Evolutionary conservation across 129 eudicot species (phyloP).

Genomic region (Tagetes patula): DNA sequence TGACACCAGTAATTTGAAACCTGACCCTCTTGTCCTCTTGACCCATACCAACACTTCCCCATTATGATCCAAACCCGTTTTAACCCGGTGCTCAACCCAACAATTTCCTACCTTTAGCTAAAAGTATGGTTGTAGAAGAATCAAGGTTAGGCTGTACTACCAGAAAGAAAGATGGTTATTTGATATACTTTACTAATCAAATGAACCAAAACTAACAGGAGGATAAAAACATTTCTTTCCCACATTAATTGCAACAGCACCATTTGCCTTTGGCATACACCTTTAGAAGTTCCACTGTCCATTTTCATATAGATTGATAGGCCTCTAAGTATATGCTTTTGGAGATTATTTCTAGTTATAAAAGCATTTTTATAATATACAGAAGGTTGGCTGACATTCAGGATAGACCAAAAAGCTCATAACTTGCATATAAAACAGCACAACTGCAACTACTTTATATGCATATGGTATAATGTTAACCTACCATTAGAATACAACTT

Average conservation of each 20-base stretch:
- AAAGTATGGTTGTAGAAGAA: slow-evolving; percentile 10
- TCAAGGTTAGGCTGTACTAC: background rate
- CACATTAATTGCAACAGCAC: background rate
- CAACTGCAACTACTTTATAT: slow-evolving; percentile 10
- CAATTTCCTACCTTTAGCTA: background rate
- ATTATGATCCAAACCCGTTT: background rate
- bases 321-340: background rate
- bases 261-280: slow-evolving; percentile 5
- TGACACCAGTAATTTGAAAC: background rate
- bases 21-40: background rate
- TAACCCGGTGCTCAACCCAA: background rate
- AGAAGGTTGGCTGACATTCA: background rate
- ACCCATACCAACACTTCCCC: background rate
- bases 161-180: slow-evolving; percentile 9
- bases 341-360: background rate
- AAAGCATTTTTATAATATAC: background rate
- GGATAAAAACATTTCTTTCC: background rate
- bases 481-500: background rate
- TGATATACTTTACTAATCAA: background rate
- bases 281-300: slow-evolving; percentile 11
- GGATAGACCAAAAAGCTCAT: background rate
- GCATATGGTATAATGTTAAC: background rate
- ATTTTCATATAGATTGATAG: background rate
- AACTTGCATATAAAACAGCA: slow-evolving; percentile 15
- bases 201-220: background rate